Percentiles rank a stretch among this genome's conserved stretches.
Evolutionary conservation across 805 yeast species (phyloP).

Genomic region (Maudiozyma bulderi): DNA sequence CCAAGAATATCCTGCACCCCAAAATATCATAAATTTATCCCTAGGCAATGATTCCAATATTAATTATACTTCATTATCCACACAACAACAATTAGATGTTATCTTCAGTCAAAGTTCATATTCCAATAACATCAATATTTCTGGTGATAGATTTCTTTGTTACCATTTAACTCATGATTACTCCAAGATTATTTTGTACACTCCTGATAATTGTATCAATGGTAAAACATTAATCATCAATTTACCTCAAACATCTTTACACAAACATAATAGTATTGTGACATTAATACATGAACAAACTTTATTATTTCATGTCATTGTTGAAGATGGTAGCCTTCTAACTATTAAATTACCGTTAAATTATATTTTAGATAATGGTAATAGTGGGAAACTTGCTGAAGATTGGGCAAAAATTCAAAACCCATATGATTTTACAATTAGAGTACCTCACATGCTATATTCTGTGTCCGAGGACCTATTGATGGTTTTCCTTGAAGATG

Average conservation of each 20-base stretch:
- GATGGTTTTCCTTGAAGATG: conserved; percentile 62
- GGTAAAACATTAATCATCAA: conserved; percentile 19
- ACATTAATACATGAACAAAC: conserved; percentile 1
- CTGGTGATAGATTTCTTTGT: conserved; percentile 15
- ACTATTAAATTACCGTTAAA: conserved; percentile 18
- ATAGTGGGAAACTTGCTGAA: conserved; percentile 3
- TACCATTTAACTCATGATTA: conserved; percentile 20
- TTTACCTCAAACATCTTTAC: conserved; percentile 19
- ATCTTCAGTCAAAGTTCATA: conserved; percentile 12
- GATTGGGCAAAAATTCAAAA: conserved; percentile 61
- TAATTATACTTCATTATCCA: background rate
- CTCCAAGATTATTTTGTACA: conserved; percentile 16
- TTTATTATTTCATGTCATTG: conserved; percentile 17
- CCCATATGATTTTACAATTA: conserved; percentile 54
- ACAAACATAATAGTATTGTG: conserved; percentile 18
- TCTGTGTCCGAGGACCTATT: conserved; percentile 37
- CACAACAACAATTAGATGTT: background rate
- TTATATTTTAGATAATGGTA: conserved; percentile 10
- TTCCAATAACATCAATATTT: conserved; percentile 13
- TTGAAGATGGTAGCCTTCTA: conserved; percentile 20
- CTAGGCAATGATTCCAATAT: conserved; percentile 5
- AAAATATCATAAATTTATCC: conserved; percentile 13
- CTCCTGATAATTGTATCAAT: conserved; percentile 10
- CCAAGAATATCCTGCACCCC: conserved; percentile 4
- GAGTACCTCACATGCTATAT: conserved; percentile 46